Base-by-base conservation (phyloP, 352 stramenopile genomes). In the Elongisporangium anandrum region DNA sequence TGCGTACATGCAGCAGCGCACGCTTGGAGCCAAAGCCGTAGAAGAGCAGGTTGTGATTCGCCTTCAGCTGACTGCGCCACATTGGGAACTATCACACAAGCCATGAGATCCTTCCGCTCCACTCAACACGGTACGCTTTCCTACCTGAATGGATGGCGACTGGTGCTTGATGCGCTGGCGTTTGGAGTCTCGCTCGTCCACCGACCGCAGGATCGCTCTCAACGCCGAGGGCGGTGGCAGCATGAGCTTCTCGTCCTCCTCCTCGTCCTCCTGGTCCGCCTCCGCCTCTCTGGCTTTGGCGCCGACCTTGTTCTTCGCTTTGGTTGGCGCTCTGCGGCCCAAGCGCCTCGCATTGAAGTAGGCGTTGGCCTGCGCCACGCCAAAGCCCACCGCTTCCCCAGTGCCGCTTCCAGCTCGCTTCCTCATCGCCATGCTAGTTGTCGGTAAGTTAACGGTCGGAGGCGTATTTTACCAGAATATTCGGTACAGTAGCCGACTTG, bases 1-100 rank as follows among this genome's bases (percentile, higher is more conserved):
- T 6, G 57, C 60, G 29, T 34, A 85, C 77, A 67, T 87, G 75
- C 19, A 87, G 59, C 19, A 87, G 50, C 8, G 59, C 45, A 21
- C 83, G n/a, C 59, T 88, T 88, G 9, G 78, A 88, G 0, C 78
- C 78, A 45, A 84, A 59, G 0, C 78, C 78, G 47, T 73, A 79
- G 53, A 85, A 68, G 4, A 88, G 71, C 26, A 88, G 48, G 49
- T 83, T 88, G 57, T 81, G 79, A 17, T 69, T 66, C 16, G 66
- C 71, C 5, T 75, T 57, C 1, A 88, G 64, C 52, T 83, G 61
- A 23, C 68, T 76, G 23, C 79, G 73, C 77, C 77, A 87, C 5
- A 38, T 20, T 7, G 61, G 45, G 23, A 85, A 85, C 17, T 60
- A 39, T 21, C 9, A 26, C 41, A 58, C 29, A 57, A 15, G 23